Conservation (phyloP, 192 early-diverging fungal species). For the Haplosporangium gracile region DNA sequence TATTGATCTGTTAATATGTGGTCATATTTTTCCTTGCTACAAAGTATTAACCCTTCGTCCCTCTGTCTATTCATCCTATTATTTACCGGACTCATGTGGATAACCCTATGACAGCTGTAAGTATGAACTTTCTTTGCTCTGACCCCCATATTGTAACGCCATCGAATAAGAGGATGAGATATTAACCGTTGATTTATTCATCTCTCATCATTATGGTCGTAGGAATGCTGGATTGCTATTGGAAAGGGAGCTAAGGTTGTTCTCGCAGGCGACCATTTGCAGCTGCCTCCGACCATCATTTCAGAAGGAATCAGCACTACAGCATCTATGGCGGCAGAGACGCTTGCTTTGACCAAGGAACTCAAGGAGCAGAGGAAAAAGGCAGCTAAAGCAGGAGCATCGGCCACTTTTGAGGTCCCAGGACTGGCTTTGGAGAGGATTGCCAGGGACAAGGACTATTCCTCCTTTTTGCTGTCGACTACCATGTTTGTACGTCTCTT, state of each 20-base stretch:
- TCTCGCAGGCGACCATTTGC: slow-evolving; percentile 91
- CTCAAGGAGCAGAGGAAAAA: slow-evolving; percentile 35
- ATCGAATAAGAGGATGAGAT: background rate
- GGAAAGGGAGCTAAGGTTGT: slow-evolving; percentile 78
- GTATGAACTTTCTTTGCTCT: background rate
- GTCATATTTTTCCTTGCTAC: background rate
- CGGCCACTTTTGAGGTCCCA: slow-evolving; percentile 49
- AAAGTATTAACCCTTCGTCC: background rate
- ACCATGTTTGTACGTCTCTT: slow-evolving; percentile 90
- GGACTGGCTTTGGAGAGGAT: slow-evolving; percentile 32
- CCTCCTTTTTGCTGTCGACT: slow-evolving; percentile 51
- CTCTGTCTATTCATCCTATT: background rate
- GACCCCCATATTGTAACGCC: background rate
- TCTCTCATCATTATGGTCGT: slow-evolving; percentile 18
- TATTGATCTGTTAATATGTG: background rate
- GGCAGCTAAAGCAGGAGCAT: slow-evolving; percentile 16
- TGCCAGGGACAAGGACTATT: slow-evolving; percentile 45
- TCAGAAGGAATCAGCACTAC: slow-evolving; percentile 56
- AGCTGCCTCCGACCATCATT: slow-evolving; percentile 90
- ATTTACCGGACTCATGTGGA: too few species aligned
- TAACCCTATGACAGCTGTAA: background rate
- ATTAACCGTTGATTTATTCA: background rate
- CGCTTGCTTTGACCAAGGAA: slow-evolving; percentile 31
- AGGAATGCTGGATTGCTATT: slow-evolving; percentile 93
- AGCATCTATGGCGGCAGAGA: slow-evolving; percentile 25